Percentiles rank a stretch among this genome's conserved stretches.
phyloP scores from a whole-genome alignment of 1,284 basidiomycete genomes.

The Cutaneotrichosporon arboriforme region DNA sequence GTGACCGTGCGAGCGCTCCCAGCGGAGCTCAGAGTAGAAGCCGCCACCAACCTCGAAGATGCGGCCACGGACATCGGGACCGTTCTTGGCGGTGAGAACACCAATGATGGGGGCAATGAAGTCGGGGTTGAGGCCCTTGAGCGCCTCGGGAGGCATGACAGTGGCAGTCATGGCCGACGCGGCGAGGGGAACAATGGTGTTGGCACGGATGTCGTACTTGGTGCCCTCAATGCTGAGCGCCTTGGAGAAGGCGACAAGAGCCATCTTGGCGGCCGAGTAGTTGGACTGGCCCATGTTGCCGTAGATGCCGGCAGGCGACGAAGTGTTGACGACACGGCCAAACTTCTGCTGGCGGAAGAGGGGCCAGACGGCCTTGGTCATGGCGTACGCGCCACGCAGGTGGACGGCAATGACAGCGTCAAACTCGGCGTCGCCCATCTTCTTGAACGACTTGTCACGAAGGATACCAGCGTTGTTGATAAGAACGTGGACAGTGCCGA shows the following conservation, averaged over 20 bases:
- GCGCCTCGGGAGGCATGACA: slow-evolving; percentile 94
- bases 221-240: slow-evolving; percentile 84
- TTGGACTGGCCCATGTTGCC: slow-evolving; percentile 98
- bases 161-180: slow-evolving; percentile 92
- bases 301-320: slow-evolving; percentile 57
- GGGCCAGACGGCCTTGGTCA: slow-evolving; percentile 94
- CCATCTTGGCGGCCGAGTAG: slow-evolving; percentile 61
- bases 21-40: slow-evolving; percentile 85
- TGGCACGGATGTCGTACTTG: slow-evolving; percentile 87
- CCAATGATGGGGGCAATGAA: slow-evolving; percentile 89
- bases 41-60: slow-evolving; percentile 94
- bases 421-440: slow-evolving; percentile 82
- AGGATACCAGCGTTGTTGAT: slow-evolving; percentile 98
- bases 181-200: slow-evolving; percentile 85
- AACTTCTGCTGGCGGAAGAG: slow-evolving; percentile 92
- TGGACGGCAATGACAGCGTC: slow-evolving; percentile 85
- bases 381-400: slow-evolving; percentile 90
- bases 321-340: slow-evolving; percentile 86
- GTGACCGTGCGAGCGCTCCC: slow-evolving; percentile 80
- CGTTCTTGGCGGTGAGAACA: slow-evolving; percentile 50
- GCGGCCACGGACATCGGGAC: slow-evolving; percentile 75
- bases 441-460: slow-evolving; percentile 74
- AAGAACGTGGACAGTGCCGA: slow-evolving; percentile 74
- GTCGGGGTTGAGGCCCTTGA: slow-evolving; percentile 86
- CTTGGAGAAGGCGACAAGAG: slow-evolving; percentile 81